These are phyloP conservation scores for Macrotyloma uniflorum DNA, from an alignment of 306 rosid genomes.

Conservation along the genomic window DNA sequence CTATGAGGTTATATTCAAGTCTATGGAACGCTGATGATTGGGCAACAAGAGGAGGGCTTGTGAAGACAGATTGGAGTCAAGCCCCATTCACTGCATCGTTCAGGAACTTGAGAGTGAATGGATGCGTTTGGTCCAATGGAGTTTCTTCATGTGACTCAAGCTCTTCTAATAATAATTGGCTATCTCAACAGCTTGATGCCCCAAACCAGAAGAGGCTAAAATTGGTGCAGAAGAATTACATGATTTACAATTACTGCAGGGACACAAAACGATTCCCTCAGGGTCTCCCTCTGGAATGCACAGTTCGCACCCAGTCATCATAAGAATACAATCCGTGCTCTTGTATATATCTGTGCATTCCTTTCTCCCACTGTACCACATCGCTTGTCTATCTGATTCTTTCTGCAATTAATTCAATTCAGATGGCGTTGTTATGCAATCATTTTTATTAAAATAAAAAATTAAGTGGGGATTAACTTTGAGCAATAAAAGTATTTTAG, in stretches of 20 bases:
- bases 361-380: background rate
- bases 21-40: conserved; percentile 75
- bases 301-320: conserved; percentile 36
- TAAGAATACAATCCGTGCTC: background rate
- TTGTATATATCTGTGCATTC: background rate
- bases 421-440: background rate
- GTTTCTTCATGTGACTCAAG: conserved; percentile 51
- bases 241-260: conserved; percentile 72
- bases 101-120: conserved; percentile 50
- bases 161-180: conserved; percentile 44
- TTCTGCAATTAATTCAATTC: background rate
- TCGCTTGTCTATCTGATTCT: conserved; percentile 11
- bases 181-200: conserved; percentile 54
- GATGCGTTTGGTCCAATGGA: conserved; percentile 60
- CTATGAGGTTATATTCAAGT: conserved; percentile 68
- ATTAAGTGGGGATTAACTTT: background rate
- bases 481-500: too few species aligned
- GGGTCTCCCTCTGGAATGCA: conserved; percentile 67
- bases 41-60: conserved; percentile 84
- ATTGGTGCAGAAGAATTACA: conserved; percentile 70
- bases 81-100: conserved; percentile 74
- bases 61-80: conserved; percentile 70
- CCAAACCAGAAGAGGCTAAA: conserved; percentile 43
- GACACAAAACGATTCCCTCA: conserved; percentile 67
- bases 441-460: background rate